Evolutionary conservation across 805 yeast species (phyloP).

Genomic region (Torulaspora microellipsoides): DNA sequence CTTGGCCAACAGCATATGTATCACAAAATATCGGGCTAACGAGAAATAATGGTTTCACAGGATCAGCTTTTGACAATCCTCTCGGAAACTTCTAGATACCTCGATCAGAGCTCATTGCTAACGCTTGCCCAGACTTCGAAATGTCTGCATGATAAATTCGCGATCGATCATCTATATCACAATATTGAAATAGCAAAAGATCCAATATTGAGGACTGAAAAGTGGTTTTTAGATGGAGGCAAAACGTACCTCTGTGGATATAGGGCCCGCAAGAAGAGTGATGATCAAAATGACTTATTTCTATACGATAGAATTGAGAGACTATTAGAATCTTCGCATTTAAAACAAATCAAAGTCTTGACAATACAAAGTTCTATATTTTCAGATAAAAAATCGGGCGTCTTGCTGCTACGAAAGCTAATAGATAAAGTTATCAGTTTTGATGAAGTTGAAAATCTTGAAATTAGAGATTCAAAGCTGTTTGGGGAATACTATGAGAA

Average conservation of each 20-base stretch:
- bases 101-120: constrained; percentile 41
- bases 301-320: constrained; percentile 39
- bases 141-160: constrained; percentile 29
- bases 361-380: constrained; percentile 33
- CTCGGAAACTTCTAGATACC: constrained; percentile 16
- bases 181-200: constrained; percentile 36
- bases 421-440: constrained; percentile 23
- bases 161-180: constrained; percentile 36
- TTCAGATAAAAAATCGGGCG: constrained; percentile 22
- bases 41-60: constrained; percentile 3
- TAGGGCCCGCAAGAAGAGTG: constrained; percentile 33
- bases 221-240: constrained; percentile 35
- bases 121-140: constrained; percentile 34
- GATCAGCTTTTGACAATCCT: constrained; percentile 8
- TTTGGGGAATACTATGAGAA: constrained; percentile 13
- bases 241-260: constrained; percentile 40
- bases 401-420: constrained; percentile 12
- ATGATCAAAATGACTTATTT: constrained; percentile 37
- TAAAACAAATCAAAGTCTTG: constrained; percentile 34
- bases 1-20: no score
- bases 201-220: constrained; percentile 29
- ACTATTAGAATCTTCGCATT: constrained; percentile 37
- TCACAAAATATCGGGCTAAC: no score
- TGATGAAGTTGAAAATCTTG: constrained; percentile 22
- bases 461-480: constrained; percentile 18